Percentiles rank a stretch among this genome's conserved stretches.
These are phyloP conservation scores for Ophiostoma ulmi DNA, from an alignment of 2,329 filamentous ascomycete species.

Conservation along the genomic window DNA sequence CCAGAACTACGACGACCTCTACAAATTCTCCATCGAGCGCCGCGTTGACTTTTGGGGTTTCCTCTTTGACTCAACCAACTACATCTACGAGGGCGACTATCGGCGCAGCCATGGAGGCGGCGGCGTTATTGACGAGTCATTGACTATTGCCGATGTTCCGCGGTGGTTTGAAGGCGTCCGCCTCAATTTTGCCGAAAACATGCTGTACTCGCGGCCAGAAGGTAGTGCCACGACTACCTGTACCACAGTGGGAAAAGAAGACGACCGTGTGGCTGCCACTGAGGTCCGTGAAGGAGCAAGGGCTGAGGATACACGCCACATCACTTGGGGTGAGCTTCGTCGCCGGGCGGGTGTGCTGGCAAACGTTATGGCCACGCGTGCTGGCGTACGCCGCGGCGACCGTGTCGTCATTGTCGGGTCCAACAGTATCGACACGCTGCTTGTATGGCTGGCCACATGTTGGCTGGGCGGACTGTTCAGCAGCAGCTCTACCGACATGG, in stretches of 20 bases:
- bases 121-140: conserved; percentile 61
- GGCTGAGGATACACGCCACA: conserved; percentile 44
- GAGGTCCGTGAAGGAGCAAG: conserved; percentile 63
- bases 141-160: conserved; percentile 66
- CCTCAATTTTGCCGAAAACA: conserved; percentile 76
- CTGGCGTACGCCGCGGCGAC: conserved; percentile 65
- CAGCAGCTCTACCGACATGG: conserved; percentile 77
- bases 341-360: conserved; percentile 53
- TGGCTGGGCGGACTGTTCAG: conserved; percentile 72
- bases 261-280: conserved; percentile 63
- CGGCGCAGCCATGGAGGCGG: conserved; percentile 26
- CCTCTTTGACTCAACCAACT: conserved; percentile 53
- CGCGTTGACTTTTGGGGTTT: conserved; percentile 61
- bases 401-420: conserved; percentile 69
- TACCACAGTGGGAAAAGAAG: conserved; percentile 60
- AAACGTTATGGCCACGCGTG: conserved; percentile 57
- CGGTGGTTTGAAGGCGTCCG: conserved; percentile 70
- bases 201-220: conserved; percentile 56
- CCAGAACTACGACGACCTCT: conserved; percentile 63
- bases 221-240: conserved; percentile 28
- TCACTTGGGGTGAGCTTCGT: conserved; percentile 65
- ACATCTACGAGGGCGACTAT: conserved; percentile 60
- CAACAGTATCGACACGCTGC: conserved; percentile 68
- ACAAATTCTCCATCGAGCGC: conserved; percentile 60
- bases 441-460: conserved; percentile 63